Conservation (phyloP, 306 rosid genomes). For the Rosa multiflora region DNA sequence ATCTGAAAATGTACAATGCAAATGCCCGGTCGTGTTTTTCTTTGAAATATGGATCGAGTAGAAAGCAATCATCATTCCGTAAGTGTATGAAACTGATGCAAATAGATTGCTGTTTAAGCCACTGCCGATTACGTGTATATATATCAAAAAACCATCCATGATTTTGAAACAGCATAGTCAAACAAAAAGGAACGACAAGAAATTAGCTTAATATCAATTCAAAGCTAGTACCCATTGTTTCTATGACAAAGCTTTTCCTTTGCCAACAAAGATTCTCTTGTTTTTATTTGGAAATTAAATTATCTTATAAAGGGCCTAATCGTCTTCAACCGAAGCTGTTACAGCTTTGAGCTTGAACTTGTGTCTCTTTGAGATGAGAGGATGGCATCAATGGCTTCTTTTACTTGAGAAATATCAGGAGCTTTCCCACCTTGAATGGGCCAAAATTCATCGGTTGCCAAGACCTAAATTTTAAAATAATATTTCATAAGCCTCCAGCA, state of each 20-base stretch:
- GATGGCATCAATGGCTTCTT: conserved; percentile 85
- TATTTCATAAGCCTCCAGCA: neutral
- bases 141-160: neutral
- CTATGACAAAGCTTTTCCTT: neutral
- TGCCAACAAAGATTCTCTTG: neutral
- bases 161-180: neutral
- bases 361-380: conserved; percentile 65
- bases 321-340: neutral
- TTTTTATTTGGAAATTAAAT: neutral
- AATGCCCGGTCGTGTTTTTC: too few species aligned
- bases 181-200: neutral
- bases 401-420: conserved; percentile 86
- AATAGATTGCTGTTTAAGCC: too few species aligned
- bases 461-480: conserved; percentile 40
- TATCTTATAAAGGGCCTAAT: neutral
- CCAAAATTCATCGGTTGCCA: conserved; percentile 95
- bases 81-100: too few species aligned
- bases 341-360: conserved; percentile 50
- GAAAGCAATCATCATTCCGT: too few species aligned
- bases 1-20: too few species aligned
- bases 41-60: too few species aligned
- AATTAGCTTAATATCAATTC: neutral
- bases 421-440: conserved; percentile 81
- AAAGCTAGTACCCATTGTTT: neutral
- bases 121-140: neutral